phyloP scores from a whole-genome alignment of 371 early-diverging fungal genomes.

The Rhizopus sp. region DNA sequence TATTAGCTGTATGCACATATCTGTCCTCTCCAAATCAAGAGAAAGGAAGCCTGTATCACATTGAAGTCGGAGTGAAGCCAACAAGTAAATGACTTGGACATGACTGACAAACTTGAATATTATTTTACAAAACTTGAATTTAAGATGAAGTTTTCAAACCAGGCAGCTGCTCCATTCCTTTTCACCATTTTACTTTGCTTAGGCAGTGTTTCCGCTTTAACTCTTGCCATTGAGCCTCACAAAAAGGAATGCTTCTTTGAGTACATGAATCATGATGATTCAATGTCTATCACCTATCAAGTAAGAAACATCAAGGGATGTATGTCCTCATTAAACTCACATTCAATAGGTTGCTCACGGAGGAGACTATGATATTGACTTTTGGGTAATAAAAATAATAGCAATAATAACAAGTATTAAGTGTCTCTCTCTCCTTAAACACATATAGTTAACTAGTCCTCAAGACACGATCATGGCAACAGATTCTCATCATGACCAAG shows the following conservation, averaged over 20 bases:
- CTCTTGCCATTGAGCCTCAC: conserved; percentile 53
- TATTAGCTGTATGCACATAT: too few relatives aligned
- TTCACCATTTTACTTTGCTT: conserved; percentile 12
- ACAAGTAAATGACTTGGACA: neutral
- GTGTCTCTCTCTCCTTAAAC: neutral
- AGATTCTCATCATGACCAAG: conserved; percentile 48
- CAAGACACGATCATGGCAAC: conserved; percentile 47
- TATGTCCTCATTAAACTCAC: neutral
- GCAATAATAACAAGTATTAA: neutral
- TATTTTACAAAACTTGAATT: too few relatives aligned
- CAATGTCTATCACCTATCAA: conserved; percentile 68
- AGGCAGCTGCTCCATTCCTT: conserved; percentile 4
- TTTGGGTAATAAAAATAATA: conserved; percentile 35
- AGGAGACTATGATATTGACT: conserved; percentile 70
- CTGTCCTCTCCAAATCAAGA: too few relatives aligned
- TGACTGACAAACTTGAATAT: conserved; percentile 8
- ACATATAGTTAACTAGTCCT: conserved; percentile 59
- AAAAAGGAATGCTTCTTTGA: conserved; percentile 67
- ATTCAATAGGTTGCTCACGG: conserved; percentile 64
- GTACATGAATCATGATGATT: conserved; percentile 57
- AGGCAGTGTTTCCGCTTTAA: conserved; percentile 11
- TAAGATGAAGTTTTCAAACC: too few relatives aligned
- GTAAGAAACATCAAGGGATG: conserved; percentile 18
- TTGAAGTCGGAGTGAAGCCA: too few relatives aligned
- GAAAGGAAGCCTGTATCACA: too few relatives aligned